Evolutionary conservation across 2,329 filamentous ascomycete genomes (phyloP).

Genomic region (Aureobasidium sp.): DNA sequence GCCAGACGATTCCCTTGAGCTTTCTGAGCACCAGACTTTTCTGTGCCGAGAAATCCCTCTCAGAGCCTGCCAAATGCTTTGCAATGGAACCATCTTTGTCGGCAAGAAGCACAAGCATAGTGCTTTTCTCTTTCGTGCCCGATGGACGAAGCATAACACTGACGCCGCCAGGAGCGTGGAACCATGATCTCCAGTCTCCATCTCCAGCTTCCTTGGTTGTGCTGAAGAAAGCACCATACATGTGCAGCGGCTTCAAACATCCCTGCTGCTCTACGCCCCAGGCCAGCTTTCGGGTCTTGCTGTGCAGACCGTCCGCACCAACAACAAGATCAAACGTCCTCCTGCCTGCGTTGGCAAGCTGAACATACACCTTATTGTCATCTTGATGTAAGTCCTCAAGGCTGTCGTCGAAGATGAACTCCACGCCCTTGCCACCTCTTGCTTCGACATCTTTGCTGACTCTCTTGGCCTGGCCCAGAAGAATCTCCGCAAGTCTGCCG

Average conservation of each 20-base stretch:
- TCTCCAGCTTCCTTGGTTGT: conserved; percentile 23
- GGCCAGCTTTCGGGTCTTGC: conserved; percentile 23
- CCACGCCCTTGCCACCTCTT: conserved; percentile 23
- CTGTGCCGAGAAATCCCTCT: conserved; percentile 19
- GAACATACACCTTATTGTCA: conserved; percentile 22
- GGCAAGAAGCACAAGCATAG: conserved; percentile 23
- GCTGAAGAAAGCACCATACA: conserved; percentile 29
- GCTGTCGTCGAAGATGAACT: conserved; percentile 27
- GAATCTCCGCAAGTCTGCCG: conserved; percentile 42
- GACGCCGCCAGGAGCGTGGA: conserved; percentile 24
- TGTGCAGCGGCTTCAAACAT: conserved; percentile 20
- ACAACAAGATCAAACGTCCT: conserved; percentile 26
- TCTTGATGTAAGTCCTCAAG: conserved; percentile 23
- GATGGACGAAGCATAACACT: conserved; percentile 28
- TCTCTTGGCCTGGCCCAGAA: conserved; percentile 30
- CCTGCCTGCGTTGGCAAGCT: conserved; percentile 22
- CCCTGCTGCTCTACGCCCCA: conserved; percentile 22
- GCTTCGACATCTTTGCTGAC: conserved; percentile 21
- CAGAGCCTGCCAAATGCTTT: neutral
- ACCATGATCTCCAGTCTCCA: conserved; percentile 27
- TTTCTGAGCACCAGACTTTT: conserved; percentile 22
- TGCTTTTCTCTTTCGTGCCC: conserved; percentile 20
- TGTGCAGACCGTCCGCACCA: conserved; percentile 29
- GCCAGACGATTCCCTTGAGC: conserved; percentile 25
- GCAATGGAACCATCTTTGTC: conserved; percentile 19